A percentile compares a stretch with the other conserved stretches of the same genome.
These are phyloP conservation scores for Claviceps citrina DNA, from an alignment of 2,329 filamentous ascomycete genomes.

Conservation along the genomic window DNA sequence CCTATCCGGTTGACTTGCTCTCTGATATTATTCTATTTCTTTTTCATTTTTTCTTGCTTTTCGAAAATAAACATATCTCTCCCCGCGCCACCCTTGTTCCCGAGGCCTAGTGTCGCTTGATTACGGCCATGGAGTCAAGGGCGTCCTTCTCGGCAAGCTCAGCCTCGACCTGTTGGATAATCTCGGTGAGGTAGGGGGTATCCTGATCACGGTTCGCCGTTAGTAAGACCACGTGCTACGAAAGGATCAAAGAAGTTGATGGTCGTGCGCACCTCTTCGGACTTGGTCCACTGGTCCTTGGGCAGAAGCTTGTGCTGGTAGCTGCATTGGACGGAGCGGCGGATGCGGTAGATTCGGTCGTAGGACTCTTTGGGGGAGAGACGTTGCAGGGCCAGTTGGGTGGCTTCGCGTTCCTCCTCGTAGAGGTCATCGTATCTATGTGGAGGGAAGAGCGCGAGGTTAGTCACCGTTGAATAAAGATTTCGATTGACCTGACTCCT, in stretches of 20 bases:
- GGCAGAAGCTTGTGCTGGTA: conserved; percentile 49
- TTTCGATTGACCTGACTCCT: not conserved
- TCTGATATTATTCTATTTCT: no score
- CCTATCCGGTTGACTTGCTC: no score
- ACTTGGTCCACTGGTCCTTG: conserved; percentile 45
- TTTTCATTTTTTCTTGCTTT: not conserved
- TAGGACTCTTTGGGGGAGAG: conserved; percentile 81
- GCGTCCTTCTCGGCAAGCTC: conserved; percentile 36
- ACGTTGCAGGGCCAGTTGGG: conserved; percentile 79
- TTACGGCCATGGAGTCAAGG: conserved; percentile 34
- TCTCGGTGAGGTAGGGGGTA: conserved; percentile 35
- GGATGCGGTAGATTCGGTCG: conserved; percentile 93
- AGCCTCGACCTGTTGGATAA: conserved; percentile 36
- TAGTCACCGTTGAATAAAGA: conserved; percentile 8
- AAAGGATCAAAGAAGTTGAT: not conserved
- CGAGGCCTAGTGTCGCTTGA: conserved; percentile 35
- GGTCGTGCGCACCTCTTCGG: conserved; percentile 32
- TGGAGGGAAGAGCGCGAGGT: conserved; percentile 8
- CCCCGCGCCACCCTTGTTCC: not conserved
- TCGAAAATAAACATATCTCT: not conserved
- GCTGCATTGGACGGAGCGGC: conserved; percentile 74
- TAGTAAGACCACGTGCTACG: no score
- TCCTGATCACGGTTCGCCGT: conserved; percentile 25
- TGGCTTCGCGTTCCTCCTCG: conserved; percentile 76
- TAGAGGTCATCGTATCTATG: conserved; percentile 91